Conservation (phyloP, 495 filamentous ascomycete genomes). For the Penicillium lividum region DNA sequence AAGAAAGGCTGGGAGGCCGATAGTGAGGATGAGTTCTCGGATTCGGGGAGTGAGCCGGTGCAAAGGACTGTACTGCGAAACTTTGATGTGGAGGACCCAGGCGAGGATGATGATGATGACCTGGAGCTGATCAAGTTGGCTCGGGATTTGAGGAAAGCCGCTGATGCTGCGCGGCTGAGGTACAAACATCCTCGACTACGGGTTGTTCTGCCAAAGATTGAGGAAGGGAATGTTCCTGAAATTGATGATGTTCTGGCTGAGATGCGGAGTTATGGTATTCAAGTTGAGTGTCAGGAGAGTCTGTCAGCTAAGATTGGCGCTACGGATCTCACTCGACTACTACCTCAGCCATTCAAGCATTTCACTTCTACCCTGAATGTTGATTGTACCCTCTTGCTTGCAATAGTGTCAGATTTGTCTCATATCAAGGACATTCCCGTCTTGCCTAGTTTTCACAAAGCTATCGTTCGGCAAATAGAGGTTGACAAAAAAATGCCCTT, state of each 20-base stretch:
- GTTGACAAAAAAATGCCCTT: conserved; percentile 61
- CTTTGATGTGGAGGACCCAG: conserved; percentile 24
- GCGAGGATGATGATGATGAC: conserved; percentile 46
- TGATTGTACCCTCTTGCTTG: conserved; percentile 73
- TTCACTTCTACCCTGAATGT: conserved; percentile 66
- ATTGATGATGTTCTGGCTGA: conserved; percentile 58
- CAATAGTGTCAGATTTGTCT: conserved; percentile 70
- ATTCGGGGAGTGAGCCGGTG: conserved; percentile 29
- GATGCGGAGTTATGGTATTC: conserved; percentile 58
- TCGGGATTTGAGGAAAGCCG: conserved; percentile 53
- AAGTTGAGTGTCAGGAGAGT: conserved; percentile 46
- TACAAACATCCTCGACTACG: conserved; percentile 60
- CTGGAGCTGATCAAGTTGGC: conserved; percentile 59
- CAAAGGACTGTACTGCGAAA: conserved; percentile 37
- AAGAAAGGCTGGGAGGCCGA: conserved; percentile 60
- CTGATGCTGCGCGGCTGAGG: conserved; percentile 53
- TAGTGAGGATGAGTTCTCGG: conserved; percentile 38
- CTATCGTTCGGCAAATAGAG: conserved; percentile 65
- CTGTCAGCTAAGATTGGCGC: conserved; percentile 27
- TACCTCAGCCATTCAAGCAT: conserved; percentile 52
- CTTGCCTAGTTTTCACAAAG: conserved; percentile 50
- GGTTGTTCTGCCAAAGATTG: conserved; percentile 62
- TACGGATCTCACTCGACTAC: conserved; percentile 44
- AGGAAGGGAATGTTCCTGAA: conserved; percentile 47
- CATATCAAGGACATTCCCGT: conserved; percentile 47